Conservation (phyloP, 139 green algal genomes). For the Yamagishiella unicocca region DNA sequence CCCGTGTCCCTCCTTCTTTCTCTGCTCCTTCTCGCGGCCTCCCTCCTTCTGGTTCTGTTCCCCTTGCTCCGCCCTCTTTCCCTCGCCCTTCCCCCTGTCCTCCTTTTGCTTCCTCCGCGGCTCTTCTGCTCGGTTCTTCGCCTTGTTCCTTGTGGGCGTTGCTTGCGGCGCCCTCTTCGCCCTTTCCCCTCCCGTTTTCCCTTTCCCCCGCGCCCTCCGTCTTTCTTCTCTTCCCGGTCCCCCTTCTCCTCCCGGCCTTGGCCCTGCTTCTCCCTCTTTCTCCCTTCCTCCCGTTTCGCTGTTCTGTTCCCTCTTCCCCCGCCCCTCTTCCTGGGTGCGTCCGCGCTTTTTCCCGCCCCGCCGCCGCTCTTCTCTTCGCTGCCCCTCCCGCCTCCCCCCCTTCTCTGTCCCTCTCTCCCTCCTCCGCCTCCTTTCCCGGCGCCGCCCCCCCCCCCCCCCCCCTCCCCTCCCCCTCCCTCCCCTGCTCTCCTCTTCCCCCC, state of each 20-base stretch:
- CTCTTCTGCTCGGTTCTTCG: neutral
- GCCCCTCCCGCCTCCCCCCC: neutral
- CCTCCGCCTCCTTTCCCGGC: neutral
- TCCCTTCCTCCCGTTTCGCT: neutral
- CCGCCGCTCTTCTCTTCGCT: neutral
- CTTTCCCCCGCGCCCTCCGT: neutral
- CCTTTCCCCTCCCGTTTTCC: neutral
- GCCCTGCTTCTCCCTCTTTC: neutral
- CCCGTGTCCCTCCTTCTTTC: neutral
- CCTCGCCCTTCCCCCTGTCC: neutral
- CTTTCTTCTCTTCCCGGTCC: neutral
- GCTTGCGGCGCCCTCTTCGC: too few relatives aligned
- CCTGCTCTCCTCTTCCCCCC: neutral
- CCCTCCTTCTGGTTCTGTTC: neutral
- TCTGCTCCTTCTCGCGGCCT: neutral
- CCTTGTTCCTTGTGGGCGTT: neutral
- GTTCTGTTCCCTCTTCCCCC: neutral
- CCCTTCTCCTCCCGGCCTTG: neutral
- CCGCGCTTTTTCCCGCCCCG: neutral
- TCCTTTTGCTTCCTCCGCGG: neutral
- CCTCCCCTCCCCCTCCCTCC: neutral
- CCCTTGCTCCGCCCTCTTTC: neutral
- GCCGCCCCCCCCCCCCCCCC: too few relatives aligned
- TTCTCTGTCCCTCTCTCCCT: neutral
- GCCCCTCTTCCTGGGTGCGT: neutral